Conservation (phyloP, 192 early-diverging fungal species). For the Dimargaris xerosporica region DNA sequence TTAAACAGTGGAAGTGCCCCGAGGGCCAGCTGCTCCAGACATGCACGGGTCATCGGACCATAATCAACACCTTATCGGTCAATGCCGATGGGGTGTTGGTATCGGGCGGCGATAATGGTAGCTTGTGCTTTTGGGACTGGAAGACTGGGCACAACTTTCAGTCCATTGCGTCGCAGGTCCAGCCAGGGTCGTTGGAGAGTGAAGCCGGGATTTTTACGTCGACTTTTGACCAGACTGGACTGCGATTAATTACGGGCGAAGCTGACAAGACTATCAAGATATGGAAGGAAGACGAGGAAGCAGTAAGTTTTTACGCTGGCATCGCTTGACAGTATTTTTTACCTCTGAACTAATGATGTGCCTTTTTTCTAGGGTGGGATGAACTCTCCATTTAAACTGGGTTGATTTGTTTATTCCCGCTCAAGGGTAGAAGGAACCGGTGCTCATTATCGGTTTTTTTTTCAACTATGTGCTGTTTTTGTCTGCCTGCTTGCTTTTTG, state of each 20-base stretch:
- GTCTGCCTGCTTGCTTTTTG: no score
- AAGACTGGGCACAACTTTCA: conserved; percentile 94
- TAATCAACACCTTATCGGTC: conserved; percentile 78
- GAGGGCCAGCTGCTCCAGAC: conserved; percentile 91
- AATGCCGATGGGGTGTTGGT: conserved; percentile 91
- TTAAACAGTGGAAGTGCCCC: conserved; percentile 96
- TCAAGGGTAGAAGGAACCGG: no score
- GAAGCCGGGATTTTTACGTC: conserved; percentile 93
- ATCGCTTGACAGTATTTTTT: not conserved
- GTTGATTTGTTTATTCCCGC: no score
- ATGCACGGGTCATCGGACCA: conserved; percentile 69
- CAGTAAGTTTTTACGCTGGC: conserved; percentile 12
- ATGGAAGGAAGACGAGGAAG: conserved; percentile 22
- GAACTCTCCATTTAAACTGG: no score
- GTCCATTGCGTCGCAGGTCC: conserved; percentile 64
- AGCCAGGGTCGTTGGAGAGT: conserved; percentile 90
- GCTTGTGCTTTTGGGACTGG: conserved; percentile 97
- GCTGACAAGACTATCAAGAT: conserved; percentile 99
- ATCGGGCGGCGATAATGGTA: conserved; percentile 92
- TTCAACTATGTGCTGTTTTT: no score
- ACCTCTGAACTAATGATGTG: no score
- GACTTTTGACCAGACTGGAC: conserved; percentile 88
- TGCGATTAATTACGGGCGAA: conserved; percentile 92
- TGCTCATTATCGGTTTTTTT: no score
- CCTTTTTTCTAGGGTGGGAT: no score